Percentiles rank a stretch among this genome's conserved stretches.
phyloP scores from a whole-genome alignment of 768 basidiomycete species.

The Mycena latifolia region DNA sequence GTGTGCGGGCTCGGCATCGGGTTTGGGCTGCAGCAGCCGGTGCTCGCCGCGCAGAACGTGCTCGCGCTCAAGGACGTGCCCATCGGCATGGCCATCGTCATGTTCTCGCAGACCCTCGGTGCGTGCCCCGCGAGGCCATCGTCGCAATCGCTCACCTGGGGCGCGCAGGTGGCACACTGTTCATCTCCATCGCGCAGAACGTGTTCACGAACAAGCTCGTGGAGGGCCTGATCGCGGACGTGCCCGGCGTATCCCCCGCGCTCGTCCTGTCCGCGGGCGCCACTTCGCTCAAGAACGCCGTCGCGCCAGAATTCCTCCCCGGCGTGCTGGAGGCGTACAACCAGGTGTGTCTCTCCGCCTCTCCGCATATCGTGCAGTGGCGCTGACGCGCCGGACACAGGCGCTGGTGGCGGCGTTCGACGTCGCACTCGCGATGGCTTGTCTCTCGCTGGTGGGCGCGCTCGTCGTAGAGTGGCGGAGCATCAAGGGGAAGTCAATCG shows the following conservation, averaged over 20 bases:
- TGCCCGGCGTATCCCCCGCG: constrained; percentile 6
- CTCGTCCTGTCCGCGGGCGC: constrained; percentile 12
- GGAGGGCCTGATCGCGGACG: neutral
- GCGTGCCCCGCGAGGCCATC: neutral
- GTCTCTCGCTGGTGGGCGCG: constrained; percentile 1
- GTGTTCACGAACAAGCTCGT: constrained; percentile 29
- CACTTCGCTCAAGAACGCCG: neutral
- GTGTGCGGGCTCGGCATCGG: constrained; percentile 45
- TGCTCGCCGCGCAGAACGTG: constrained; percentile 33
- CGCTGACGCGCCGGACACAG: neutral
- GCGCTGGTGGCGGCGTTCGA: constrained; percentile 13
- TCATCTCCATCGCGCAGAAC: constrained; percentile 36
- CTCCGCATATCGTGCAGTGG: too few species aligned
- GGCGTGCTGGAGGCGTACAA: constrained; percentile 20
- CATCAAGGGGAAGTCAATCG: constrained; percentile 10
- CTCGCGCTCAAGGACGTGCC: constrained; percentile 29
- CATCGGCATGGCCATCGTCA: constrained; percentile 29
- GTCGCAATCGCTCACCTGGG: neutral
- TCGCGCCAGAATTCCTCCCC: neutral
- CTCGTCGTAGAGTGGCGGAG: constrained; percentile 17
- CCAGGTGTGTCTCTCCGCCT: neutral
- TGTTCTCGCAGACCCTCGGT: constrained; percentile 36
- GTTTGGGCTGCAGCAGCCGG: constrained; percentile 34
- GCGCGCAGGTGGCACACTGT: constrained; percentile 27
- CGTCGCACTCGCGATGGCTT: constrained; percentile 10